Percentiles rank a stretch among this genome's conserved stretches.
Evolutionary conservation across 2,329 filamentous ascomycete species (phyloP).

Genomic region (Hypoxylon sp.): DNA sequence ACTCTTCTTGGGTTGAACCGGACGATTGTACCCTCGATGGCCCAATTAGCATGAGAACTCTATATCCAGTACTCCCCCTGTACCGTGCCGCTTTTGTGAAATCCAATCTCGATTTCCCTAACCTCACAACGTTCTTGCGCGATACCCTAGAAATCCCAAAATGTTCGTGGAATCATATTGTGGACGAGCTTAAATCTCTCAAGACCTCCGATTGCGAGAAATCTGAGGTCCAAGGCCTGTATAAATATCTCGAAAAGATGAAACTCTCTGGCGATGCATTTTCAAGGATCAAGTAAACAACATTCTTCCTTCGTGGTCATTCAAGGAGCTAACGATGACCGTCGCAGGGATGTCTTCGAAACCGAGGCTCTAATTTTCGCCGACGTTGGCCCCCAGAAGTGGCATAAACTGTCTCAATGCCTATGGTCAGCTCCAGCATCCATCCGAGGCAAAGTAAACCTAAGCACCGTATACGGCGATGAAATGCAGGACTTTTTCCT

Average conservation of each 20-base stretch:
- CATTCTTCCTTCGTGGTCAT: not conserved
- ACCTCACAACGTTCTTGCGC: constrained; percentile 14
- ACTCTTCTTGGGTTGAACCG: not conserved
- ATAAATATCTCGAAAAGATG: not conserved
- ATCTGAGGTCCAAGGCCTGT: not conserved
- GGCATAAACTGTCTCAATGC: constrained; percentile 23
- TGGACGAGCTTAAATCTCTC: constrained; percentile 12
- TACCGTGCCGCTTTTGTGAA: constrained; percentile 10
- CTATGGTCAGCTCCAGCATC: constrained; percentile 25
- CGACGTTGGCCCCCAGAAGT: constrained; percentile 1
- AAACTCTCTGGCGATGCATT: not conserved
- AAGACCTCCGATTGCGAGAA: not conserved
- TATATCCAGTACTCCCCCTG: constrained; percentile 3
- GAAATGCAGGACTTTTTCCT: constrained; percentile 23
- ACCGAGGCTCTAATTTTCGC: constrained; percentile 5
- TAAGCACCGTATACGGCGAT: constrained; percentile 19
- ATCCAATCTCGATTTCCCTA: not conserved
- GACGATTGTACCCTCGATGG: constrained; percentile 11
- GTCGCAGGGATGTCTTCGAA: constrained; percentile 12
- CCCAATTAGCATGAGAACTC: constrained; percentile 10
- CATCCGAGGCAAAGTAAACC: constrained; percentile 24
- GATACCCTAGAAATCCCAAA: constrained; percentile 3
- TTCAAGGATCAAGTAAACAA: constrained; percentile 9
- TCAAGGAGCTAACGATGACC: not conserved
- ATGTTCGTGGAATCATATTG: constrained; percentile 22